These are phyloP conservation scores for Nannochloris sp. DNA, from an alignment of 139 green algal genomes.

Conservation along the genomic window DNA sequence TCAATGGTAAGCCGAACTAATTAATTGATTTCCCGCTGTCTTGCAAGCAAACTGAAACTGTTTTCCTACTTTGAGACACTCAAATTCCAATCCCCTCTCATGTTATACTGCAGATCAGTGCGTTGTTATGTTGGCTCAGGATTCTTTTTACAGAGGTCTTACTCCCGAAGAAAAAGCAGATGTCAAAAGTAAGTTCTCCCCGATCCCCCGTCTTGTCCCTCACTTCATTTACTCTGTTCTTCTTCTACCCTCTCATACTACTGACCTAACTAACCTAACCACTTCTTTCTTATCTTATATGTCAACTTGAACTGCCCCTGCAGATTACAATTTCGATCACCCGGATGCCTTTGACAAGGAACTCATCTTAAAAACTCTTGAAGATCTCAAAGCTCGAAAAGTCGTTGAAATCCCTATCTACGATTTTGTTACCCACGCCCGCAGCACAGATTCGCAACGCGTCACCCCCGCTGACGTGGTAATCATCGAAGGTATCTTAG, in stretches of 20 bases:
- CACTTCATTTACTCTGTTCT: too few relatives aligned
- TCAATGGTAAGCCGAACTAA: constrained; percentile 43
- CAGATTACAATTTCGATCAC: constrained; percentile 93
- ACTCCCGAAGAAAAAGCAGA: constrained; percentile 57
- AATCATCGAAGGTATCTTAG: constrained; percentile 95
- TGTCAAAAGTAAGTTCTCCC: constrained; percentile 24
- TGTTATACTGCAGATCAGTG: constrained; percentile 72
- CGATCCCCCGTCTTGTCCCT: background rate
- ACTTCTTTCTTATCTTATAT: background rate
- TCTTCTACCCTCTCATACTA: too few relatives aligned
- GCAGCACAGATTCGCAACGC: constrained; percentile 37
- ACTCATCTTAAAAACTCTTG: constrained; percentile 53
- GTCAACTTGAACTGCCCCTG: background rate
- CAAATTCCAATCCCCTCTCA: background rate
- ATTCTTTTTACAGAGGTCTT: constrained; percentile 89
- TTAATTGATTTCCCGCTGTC: too few relatives aligned
- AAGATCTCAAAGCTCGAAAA: constrained; percentile 30
- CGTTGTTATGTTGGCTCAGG: constrained; percentile 85
- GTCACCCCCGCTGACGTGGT: constrained; percentile 90
- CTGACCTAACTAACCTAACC: constrained; percentile 6
- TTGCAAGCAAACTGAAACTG: too few relatives aligned
- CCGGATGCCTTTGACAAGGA: constrained; percentile 79
- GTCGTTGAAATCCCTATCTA: constrained; percentile 86
- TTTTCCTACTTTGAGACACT: background rate
- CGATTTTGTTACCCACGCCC: constrained; percentile 84